Percentiles rank a stretch among this genome's conserved stretches.
These are phyloP conservation scores for Wickerhamomyces chaumierensis DNA, from an alignment of 805 yeast genomes.

Conservation along the genomic window DNA sequence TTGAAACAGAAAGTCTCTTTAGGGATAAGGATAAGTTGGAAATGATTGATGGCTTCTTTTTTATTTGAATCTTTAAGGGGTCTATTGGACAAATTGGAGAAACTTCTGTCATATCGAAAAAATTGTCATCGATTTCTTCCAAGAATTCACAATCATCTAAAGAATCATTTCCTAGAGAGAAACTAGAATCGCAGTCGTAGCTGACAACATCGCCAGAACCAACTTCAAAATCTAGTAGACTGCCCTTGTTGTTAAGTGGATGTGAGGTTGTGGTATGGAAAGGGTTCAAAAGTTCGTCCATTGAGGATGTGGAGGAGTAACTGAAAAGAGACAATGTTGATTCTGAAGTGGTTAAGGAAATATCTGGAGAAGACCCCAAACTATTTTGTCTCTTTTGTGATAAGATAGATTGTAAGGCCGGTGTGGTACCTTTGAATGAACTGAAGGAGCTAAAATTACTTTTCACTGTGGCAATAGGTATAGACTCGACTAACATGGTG, in stretches of 20 bases:
- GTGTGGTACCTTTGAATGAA: neutral
- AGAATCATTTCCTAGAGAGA: neutral
- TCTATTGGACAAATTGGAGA: slow-evolving; percentile 6
- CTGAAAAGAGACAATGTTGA: neutral
- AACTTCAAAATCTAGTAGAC: neutral
- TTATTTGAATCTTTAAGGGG: slow-evolving; percentile 1
- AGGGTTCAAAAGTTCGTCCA: neutral
- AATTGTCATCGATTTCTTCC: slow-evolving; percentile 5
- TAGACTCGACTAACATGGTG: neutral
- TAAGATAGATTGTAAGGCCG: neutral
- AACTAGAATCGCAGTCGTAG: neutral
- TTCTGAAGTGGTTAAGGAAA: neutral
- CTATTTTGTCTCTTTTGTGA: neutral
- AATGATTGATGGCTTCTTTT: slow-evolving; percentile 7
- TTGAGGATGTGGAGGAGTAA: neutral
- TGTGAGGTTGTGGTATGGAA: neutral
- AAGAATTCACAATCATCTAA: neutral
- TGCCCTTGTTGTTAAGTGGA: neutral
- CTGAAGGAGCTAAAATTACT: too few relatives aligned
- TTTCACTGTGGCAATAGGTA: neutral
- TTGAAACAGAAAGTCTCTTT: slow-evolving; percentile 7
- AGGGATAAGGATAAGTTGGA: slow-evolving; percentile 15
- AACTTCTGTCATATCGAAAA: neutral
- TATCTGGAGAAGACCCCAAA: neutral
- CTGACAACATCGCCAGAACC: neutral